A percentile compares a stretch with the other conserved stretches of the same genome.
phyloP scores from a whole-genome alignment of 257 asterid genomes.

The Penstemon barbatus region DNA sequence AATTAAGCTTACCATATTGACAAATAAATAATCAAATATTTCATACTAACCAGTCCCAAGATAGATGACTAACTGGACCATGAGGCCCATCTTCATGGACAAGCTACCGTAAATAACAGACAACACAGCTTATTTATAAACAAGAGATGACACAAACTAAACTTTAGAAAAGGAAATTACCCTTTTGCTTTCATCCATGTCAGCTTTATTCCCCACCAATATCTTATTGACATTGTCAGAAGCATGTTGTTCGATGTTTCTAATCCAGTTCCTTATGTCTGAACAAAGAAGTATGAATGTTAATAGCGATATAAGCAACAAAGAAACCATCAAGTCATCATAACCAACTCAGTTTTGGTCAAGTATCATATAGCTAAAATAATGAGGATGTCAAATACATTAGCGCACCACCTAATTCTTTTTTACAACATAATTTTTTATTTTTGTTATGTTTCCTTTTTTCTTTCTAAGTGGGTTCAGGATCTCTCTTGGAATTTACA shows the following conservation, averaged over 20 bases:
- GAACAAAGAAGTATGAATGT: conserved; percentile 24
- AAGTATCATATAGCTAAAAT: neutral
- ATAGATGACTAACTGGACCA: neutral
- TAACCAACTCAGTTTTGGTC: neutral
- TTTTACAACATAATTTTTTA: neutral
- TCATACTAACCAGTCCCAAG: neutral
- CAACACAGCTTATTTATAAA: neutral
- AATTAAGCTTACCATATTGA: neutral
- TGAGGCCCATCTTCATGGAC: neutral
- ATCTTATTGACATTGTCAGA: conserved; percentile 64
- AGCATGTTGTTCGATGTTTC: conserved; percentile 44
- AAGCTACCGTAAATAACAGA: conserved; percentile 10
- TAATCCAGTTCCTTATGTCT: conserved; percentile 45
- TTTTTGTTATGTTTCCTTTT: neutral
- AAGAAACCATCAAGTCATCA: neutral
- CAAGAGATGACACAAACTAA: conserved; percentile 1
- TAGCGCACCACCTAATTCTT: neutral
- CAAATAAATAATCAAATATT: neutral
- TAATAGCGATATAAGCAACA: conserved; percentile 18
- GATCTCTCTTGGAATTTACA: neutral
- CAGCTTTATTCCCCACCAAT: conserved; percentile 59
- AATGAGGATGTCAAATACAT: neutral
- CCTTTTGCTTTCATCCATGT: conserved; percentile 68
- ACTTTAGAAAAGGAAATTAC: conserved; percentile 24
- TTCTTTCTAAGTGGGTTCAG: neutral